These are phyloP conservation scores for Trichoderma parareesei DNA, from an alignment of 495 filamentous ascomycete genomes.

Conservation along the genomic window DNA sequence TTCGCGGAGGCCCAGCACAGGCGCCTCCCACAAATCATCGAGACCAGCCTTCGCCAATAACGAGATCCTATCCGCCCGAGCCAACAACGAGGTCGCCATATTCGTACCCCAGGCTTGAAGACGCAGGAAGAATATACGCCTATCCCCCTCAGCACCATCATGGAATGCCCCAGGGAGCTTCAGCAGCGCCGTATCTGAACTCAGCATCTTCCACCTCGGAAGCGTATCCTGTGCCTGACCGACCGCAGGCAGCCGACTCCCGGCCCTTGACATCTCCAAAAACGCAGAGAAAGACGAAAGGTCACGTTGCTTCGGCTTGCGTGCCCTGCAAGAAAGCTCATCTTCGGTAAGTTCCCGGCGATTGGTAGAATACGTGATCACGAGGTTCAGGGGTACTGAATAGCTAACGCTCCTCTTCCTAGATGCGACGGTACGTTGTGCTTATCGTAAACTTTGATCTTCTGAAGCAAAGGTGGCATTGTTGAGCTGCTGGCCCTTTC, in stretches of 20 bases:
- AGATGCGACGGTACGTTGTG: constrained; percentile 45
- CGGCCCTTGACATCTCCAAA: constrained; percentile 44
- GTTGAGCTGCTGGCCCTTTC: background rate
- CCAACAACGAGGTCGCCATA: constrained; percentile 33
- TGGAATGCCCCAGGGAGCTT: constrained; percentile 1
- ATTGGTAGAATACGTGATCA: background rate
- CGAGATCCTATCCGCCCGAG: constrained; percentile 26
- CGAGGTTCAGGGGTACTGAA: constrained; percentile 18
- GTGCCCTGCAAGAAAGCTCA: constrained; percentile 97
- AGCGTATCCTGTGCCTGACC: constrained; percentile 27
- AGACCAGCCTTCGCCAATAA: constrained; percentile 9
- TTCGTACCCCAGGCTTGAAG: constrained; percentile 29
- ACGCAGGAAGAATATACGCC: constrained; percentile 25
- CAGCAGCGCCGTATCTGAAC: background rate
- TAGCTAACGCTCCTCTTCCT: constrained; percentile 14
- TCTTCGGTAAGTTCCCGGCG: constrained; percentile 45
- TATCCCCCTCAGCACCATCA: constrained; percentile 25
- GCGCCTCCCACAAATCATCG: constrained; percentile 8
- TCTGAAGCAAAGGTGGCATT: background rate
- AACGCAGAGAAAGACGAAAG: constrained; percentile 77
- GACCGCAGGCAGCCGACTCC: constrained; percentile 27
- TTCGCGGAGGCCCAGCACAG: constrained; percentile 26
- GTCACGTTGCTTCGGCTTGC: constrained; percentile 93
- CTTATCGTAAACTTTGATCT: constrained; percentile 6
- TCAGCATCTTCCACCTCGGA: constrained; percentile 22